These are phyloP conservation scores for Lyophyllum semitale DNA, from an alignment of 768 basidiomycete genomes.

Conservation along the genomic window DNA sequence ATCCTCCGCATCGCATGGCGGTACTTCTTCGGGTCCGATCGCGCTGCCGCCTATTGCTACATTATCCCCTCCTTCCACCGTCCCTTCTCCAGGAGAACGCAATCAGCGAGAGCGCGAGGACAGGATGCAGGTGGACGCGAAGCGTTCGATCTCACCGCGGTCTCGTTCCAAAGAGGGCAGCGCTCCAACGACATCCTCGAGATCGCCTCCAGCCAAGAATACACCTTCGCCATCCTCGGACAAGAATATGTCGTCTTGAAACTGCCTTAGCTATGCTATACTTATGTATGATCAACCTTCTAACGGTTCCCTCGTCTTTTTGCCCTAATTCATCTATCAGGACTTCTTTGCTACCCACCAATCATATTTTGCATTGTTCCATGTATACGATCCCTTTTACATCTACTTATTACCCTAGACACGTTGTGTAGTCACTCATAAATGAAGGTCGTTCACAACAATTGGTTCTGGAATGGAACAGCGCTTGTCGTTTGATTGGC, in stretches of 20 bases:
- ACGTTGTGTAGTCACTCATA: not conserved
- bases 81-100: conserved; percentile 51
- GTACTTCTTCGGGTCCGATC: conserved; percentile 37
- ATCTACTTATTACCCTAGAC: conserved; percentile 4
- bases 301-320: too few relatives aligned
- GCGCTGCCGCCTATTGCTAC: conserved; percentile 73
- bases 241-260: conserved; percentile 33
- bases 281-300: conserved; percentile 8
- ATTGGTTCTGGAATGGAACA: not conserved
- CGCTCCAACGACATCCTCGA: conserved; percentile 38
- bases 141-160: conserved; percentile 51
- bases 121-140: conserved; percentile 56
- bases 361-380: conserved; percentile 8
- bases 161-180: conserved; percentile 38
- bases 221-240: conserved; percentile 57
- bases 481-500: too few relatives aligned
- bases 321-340: not conserved
- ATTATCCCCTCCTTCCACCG: conserved; percentile 60
- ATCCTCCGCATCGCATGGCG: conserved; percentile 29
- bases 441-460: not conserved
- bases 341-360: not conserved
- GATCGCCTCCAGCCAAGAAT: conserved; percentile 54
- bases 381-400: conserved; percentile 14
- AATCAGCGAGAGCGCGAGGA: conserved; percentile 49
- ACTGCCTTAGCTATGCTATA: not conserved